Percentiles rank a stretch among this genome's conserved stretches.
These are phyloP conservation scores for Flaveria sonorensis DNA, from an alignment of 129 eudicot genomes.

Conservation along the genomic window DNA sequence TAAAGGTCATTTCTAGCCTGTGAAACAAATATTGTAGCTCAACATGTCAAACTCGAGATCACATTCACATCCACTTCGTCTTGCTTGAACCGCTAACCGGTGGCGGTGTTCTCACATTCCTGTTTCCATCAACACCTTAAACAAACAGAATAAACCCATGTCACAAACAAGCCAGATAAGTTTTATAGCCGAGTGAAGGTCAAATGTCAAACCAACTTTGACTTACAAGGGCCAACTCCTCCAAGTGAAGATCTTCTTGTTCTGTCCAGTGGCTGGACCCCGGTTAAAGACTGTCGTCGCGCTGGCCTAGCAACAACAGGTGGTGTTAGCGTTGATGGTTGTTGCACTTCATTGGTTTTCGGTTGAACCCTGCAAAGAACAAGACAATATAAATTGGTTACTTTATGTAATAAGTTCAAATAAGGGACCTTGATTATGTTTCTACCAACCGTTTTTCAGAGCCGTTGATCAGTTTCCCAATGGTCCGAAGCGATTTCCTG, in stretches of 20 bases:
- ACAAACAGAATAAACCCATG: conserved; percentile 11
- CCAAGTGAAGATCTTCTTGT: conserved; percentile 64
- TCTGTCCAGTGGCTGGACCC: conserved; percentile 47
- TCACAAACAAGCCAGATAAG: neutral
- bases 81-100: conserved; percentile 57
- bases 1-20: conserved; percentile 16
- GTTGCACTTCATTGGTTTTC: conserved; percentile 49
- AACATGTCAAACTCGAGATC: conserved; percentile 18
- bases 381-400: neutral
- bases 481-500: conserved; percentile 20
- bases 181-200: neutral
- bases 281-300: conserved; percentile 72
- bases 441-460: conserved; percentile 5
- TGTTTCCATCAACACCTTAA: conserved; percentile 42
- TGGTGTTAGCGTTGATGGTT: conserved; percentile 38
- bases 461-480: conserved; percentile 10
- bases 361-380: conserved; percentile 56
- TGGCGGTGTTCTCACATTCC: conserved; percentile 73
- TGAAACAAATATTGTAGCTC: conserved; percentile 27
- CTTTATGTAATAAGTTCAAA: neutral
- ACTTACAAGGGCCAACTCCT: conserved; percentile 63
- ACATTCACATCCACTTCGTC: conserved; percentile 59
- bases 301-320: conserved; percentile 38
- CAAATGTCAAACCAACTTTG: neutral
- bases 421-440: neutral